Percentiles rank a stretch among this genome's conserved stretches.
Evolutionary conservation across 495 filamentous ascomycete species (phyloP).

Genomic region (Xylaria scruposa): DNA sequence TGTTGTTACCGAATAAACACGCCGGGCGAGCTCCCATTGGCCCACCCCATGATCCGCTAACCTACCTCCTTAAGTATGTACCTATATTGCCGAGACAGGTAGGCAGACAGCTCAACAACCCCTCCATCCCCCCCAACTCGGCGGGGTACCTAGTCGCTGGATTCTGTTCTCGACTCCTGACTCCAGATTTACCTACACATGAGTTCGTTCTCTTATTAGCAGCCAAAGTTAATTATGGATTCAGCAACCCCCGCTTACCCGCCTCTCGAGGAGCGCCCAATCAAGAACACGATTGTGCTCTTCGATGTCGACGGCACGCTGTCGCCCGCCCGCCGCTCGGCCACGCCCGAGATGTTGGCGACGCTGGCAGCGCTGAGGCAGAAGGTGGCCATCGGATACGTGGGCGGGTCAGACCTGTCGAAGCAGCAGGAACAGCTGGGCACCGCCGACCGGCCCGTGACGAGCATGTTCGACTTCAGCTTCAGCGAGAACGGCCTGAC

Average conservation of each 20-base stretch:
- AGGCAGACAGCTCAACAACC: conserved; percentile 1
- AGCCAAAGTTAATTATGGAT: no score
- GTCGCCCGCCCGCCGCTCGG: conserved; percentile 73
- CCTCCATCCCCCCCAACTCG: neutral
- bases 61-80: no score
- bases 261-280: conserved; percentile 76
- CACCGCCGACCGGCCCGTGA: conserved; percentile 65
- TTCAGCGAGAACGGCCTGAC: conserved; percentile 96
- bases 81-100: no score
- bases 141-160: neutral
- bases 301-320: conserved; percentile 95
- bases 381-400: conserved; percentile 90
- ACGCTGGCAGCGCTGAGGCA: conserved; percentile 81
- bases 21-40: conserved; percentile 7
- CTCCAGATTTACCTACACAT: neutral
- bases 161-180: neutral
- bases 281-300: conserved; percentile 88
- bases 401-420: conserved; percentile 82
- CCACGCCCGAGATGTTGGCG: conserved; percentile 79
- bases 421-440: conserved; percentile 98
- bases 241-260: conserved; percentile 59
- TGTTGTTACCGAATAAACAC: neutral
- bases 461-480: conserved; percentile 90
- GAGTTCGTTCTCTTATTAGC: neutral
- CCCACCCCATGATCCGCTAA: neutral